Conservation (phyloP, 768 basidiomycete species). For the Mycena polygramma region DNA sequence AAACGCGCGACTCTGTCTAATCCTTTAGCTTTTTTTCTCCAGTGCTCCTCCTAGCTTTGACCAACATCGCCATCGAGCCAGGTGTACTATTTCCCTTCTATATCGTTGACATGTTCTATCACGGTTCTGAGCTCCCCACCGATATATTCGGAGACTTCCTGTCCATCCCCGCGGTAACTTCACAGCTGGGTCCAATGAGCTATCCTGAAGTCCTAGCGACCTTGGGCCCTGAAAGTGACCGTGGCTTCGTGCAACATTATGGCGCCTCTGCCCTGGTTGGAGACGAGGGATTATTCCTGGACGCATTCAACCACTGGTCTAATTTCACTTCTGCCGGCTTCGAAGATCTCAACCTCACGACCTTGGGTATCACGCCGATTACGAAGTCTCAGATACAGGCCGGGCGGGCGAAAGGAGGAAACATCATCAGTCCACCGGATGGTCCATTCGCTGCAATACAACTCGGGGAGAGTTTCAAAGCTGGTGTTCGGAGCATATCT, state of each 20-base stretch:
- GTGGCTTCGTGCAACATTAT: constrained; percentile 51
- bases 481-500: constrained; percentile 37
- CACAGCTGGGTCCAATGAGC: constrained; percentile 37
- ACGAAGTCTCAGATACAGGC: constrained; percentile 49
- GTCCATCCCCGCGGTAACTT: constrained; percentile 49
- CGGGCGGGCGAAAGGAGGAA: constrained; percentile 51
- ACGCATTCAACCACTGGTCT: constrained; percentile 50
- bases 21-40: background rate
- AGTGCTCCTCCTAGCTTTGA: constrained; percentile 46
- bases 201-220: constrained; percentile 43
- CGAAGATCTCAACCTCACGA: constrained; percentile 41
- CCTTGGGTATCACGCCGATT: constrained; percentile 55
- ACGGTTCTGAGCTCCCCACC: constrained; percentile 47
- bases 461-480: constrained; percentile 45
- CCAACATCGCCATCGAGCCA: constrained; percentile 38
- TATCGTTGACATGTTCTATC: constrained; percentile 16
- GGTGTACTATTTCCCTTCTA: constrained; percentile 49
- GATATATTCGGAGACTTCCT: constrained; percentile 55
- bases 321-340: constrained; percentile 44
- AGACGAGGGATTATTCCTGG: constrained; percentile 45
- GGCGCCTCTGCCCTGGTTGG: constrained; percentile 52
- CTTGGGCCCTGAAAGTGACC: constrained; percentile 45
- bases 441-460: constrained; percentile 52
- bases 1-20: background rate
- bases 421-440: constrained; percentile 52